Evolutionary conservation across 1,139 yeast genomes (phyloP).

Genomic region (Lizanozyma gosingica): DNA sequence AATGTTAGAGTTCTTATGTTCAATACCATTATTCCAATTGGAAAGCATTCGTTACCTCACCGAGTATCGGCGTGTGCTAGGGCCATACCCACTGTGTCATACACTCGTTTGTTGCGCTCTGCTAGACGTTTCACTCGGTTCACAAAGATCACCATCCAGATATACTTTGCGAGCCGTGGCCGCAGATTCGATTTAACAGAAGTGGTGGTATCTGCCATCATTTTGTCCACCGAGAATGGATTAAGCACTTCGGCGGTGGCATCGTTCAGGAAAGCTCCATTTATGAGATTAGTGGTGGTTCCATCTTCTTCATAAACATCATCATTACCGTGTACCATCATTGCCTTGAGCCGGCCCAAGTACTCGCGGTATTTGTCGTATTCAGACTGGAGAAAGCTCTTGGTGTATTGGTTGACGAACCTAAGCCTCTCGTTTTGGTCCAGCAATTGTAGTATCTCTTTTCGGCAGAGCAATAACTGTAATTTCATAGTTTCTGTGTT

Average conservation of each 20-base stretch:
- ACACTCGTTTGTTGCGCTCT: background rate
- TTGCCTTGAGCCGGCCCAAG: background rate
- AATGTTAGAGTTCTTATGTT: too few species aligned
- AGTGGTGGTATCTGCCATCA: background rate
- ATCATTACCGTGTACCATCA: background rate
- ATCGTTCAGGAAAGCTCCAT: background rate
- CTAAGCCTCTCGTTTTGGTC: background rate
- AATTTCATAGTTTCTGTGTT: background rate
- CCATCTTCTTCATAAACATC: background rate
- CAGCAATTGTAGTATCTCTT: background rate
- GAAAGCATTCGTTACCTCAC: too few species aligned
- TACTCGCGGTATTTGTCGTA: background rate
- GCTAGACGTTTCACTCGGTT: background rate
- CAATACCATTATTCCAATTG: too few species aligned
- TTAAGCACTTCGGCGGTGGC: background rate
- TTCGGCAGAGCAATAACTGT: background rate
- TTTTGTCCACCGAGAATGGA: background rate
- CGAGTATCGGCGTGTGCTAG: background rate
- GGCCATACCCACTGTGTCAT: background rate
- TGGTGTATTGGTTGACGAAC: background rate
- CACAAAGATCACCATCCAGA: background rate
- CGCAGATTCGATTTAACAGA: background rate
- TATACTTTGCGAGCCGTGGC: background rate
- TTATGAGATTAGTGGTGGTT: background rate
- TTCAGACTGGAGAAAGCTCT: background rate